These are phyloP conservation scores for Solanum pinnatisectum DNA, from an alignment of 257 asterid genomes.

Conservation along the genomic window DNA sequence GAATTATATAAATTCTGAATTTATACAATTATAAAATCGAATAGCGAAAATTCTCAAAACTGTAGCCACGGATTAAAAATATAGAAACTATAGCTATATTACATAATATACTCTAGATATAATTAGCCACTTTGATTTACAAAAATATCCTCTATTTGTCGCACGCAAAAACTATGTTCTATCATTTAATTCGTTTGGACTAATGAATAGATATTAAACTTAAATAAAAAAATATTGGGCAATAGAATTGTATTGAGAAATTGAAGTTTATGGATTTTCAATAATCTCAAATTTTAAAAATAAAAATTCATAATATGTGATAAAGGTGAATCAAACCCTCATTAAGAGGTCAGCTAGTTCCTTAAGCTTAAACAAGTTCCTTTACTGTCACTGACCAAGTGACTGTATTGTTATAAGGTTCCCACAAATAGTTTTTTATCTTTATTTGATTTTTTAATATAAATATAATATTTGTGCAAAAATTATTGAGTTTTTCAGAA, in stretches of 20 bases:
- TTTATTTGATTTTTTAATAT: background rate
- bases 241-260: too few relatives aligned
- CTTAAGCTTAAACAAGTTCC: background rate
- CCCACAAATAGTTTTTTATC: background rate
- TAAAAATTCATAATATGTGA: background rate
- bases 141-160: background rate
- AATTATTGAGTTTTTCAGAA: rapidly evolving
- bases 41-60: too few relatives aligned
- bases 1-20: too few relatives aligned
- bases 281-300: too few relatives aligned
- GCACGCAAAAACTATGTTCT: background rate
- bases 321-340: background rate
- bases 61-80: too few relatives aligned
- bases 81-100: too few relatives aligned
- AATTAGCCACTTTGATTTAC: background rate
- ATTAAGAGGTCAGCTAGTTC: background rate
- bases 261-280: too few relatives aligned
- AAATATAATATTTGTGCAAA: background rate
- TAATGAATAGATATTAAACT: background rate
- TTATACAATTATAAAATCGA: too few relatives aligned
- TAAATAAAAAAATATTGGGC: too few relatives aligned
- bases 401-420: background rate
- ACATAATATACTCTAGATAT: too few relatives aligned
- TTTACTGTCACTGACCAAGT: background rate
- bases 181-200: background rate